Evolutionary conservation across 2,329 filamentous ascomycete genomes (phyloP), one percentile per base, ranked within the genome.

Genomic region (Nemania sp.): DNA sequence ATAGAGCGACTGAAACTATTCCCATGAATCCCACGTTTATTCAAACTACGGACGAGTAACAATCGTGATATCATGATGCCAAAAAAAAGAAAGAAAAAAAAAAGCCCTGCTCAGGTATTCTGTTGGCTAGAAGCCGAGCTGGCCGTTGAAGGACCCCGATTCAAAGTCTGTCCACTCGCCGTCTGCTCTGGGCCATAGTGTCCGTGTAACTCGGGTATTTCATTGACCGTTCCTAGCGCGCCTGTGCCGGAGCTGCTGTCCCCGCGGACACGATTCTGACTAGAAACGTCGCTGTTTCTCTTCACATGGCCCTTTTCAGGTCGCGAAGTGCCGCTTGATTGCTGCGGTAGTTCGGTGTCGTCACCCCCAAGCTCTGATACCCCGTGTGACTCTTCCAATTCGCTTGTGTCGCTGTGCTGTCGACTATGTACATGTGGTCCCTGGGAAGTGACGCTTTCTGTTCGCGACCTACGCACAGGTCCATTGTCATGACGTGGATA

Each of bases 151-250:
- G 54, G 25, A 18, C 59, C 54, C 43, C 42, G 51, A 40, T 50
- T 46, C 40, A 65, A 29, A 13, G 78, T 82, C 67, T 82, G 77
- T 0, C 81, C 80, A 4, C 72, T 75, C 9, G 74, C 74, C 1
- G 72, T 69, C 50, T 78, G 69, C 2, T 68, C 57, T 1, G 79
- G 75, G 0, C 81, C 81, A 57, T 82, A 79, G 39, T 80, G 77
- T 2, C 81, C 81, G 54, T 83, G 80, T 52, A 81, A 73, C 58
- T 81, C 79, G 17, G 57, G 62, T 3, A 69, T 67, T 66, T 83
- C 81, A 46, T 70, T 74, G 34, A 82, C 78, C 1, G 75, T 73
- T 5, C 69, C 73, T 5, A 79, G 67, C 45, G 65, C 5, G 66
- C 61, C 35, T 63, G 65, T 9, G 65, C 59, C 37, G 65, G 63